Evolutionary conservation across 768 basidiomycete genomes (phyloP).

Genomic region (Termitomyces sp.): DNA sequence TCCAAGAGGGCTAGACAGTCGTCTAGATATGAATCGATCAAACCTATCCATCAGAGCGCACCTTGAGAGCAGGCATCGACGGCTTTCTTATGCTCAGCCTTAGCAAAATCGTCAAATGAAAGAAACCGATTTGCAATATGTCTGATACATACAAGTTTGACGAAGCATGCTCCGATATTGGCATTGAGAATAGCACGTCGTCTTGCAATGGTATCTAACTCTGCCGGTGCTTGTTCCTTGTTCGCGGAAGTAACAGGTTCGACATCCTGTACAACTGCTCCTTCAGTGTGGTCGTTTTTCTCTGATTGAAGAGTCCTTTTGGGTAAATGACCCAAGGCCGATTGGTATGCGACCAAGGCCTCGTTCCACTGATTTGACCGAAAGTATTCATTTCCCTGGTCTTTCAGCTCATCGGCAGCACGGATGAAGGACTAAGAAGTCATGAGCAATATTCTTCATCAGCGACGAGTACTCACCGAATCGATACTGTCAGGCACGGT

Average conservation of each 20-base stretch:
- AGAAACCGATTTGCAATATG: background rate
- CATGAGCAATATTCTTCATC: constrained; percentile 1
- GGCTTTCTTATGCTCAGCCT: constrained; percentile 78
- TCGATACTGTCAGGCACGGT: background rate
- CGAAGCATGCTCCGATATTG: constrained; percentile 85
- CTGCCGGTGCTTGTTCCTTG: constrained; percentile 6
- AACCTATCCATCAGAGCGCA: constrained; percentile 12
- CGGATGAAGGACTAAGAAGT: constrained; percentile 34
- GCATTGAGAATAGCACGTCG: constrained; percentile 70
- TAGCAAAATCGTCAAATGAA: constrained; percentile 3
- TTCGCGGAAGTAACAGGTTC: constrained; percentile 16
- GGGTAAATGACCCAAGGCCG: constrained; percentile 61
- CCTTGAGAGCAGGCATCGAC: constrained; percentile 81
- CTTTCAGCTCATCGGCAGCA: constrained; percentile 60
- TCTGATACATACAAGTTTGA: constrained; percentile 59
- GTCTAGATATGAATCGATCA: constrained; percentile 22
- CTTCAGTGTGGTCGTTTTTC: constrained; percentile 9
- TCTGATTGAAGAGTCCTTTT: constrained; percentile 6
- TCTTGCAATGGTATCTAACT: constrained; percentile 39
- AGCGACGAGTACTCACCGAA: constrained; percentile 1
- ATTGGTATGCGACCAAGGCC: constrained; percentile 64
- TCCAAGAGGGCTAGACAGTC: constrained; percentile 47
- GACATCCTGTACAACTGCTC: constrained; percentile 16
- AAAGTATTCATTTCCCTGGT: constrained; percentile 72
- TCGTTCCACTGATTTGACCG: constrained; percentile 59